Evolutionary conservation across 140 eudicot genomes (phyloP), one percentile per base, ranked within the genome.

Genomic region (Erigeron philadelphicus): DNA sequence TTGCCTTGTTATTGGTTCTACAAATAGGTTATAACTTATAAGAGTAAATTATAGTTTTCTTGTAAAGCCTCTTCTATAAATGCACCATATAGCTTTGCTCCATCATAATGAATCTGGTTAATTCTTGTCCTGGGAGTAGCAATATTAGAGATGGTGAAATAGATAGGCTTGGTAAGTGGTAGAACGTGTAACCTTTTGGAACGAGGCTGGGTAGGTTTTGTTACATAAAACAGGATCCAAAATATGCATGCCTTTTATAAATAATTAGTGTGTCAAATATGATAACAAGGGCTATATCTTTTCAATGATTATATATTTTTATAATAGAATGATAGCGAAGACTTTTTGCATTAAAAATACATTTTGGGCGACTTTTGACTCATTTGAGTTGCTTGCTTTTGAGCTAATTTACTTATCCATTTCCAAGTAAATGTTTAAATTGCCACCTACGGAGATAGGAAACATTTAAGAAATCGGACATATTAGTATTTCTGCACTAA

Each of bases 401-500:
- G 38, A 55, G 61, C 17, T 15, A 55, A 55, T 55, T 9, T 5
- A 55, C 31, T 18, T 23, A 17, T 18, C 61, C 19, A 55, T 55
- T 9, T 16, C 11, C 17, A 55, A 55, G 10, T 18, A 19, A 55
- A 4, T 55, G 56, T 70, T 40, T 1, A 58, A 56, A 18, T 38
- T 57, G 55, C 19, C 56, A 41, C 66, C 11, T 41, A 31, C 43
- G 46, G 21, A 25, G 72, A 16, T 15, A 9, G 44, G 55, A 64
- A 11, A 43, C 40, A 64, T 1, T 0, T 6, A 43, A 64, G 41
- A 44, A 15, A 64, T 12, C 46, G 46, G 57, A 8, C 41, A 18
- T 59, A 11, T 50, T 48, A 35, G 71, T 69, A 61, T 68, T 68
- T 42, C 15, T 45, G 45, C 21, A 35, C 21, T 35, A 66, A 21